Base-by-base conservation (phyloP, 2,329 filamentous ascomycete genomes). In the Calonectria montana region DNA sequence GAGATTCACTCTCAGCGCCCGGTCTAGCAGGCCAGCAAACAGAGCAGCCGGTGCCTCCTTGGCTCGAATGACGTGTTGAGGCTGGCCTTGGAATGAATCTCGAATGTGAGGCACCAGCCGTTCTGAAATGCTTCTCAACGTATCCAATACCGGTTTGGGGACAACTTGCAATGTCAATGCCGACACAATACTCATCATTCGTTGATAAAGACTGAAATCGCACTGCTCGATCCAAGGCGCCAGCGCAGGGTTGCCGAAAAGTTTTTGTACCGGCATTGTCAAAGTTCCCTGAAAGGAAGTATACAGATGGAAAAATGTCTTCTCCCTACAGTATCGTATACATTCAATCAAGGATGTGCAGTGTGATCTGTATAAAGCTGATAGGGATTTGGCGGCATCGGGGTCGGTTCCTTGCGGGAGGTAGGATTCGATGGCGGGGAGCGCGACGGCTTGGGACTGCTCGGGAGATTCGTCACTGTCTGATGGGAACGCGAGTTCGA, bases 341-440 rank as follows among this genome's bases (percentile, higher is more conserved):
- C 95, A 96, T 83, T 99, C 97, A 37, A 99, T 94, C 6, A 99
- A 89, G 1, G 96, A 98, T 16, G 97, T 98, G 82, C 96, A 98
- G 81, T 98, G 96, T 3, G 96, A 97, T 62, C 95, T 92, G 81
- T 99, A 99, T 27, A 98, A 88, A 5, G 96, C 96, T 43, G 92
- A 91, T 25, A 99, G 87, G 4, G 95, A 96, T 78, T 94, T 94
- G 29, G 95, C 96, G 9, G 95, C 93, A 80, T 98, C 96, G 1
- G 90, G 87, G 81, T 99, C 97, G 8, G 96, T 97, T 68, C 94
- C 93, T 2, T 86, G 84, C 1, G 96, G 96, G 2, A 98, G 87
- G 80, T 95, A 98, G 6, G 90, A 88, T 74, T 94, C 91, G 77
- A 99, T 97, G 62, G 92, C 90, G n/a, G 97, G 97, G n/a, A 99